A percentile compares a stretch with the other conserved stretches of the same genome.
Conservation (phyloP, 208 protist genomes). For the Leptomonas pyrrhocoris region DNA sequence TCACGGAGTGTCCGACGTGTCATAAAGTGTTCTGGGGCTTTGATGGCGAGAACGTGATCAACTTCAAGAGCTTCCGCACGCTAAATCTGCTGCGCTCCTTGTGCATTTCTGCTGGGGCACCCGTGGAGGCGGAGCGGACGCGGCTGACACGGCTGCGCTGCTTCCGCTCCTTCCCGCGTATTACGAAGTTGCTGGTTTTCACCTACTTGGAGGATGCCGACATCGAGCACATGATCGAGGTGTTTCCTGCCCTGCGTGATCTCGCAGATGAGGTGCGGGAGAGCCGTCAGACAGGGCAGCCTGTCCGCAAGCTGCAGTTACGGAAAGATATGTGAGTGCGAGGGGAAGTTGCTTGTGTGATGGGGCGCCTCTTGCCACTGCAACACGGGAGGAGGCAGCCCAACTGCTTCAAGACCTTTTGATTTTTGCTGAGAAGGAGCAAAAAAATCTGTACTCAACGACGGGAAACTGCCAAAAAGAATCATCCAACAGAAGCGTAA, state of each 20-base stretch:
- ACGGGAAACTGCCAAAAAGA: no score
- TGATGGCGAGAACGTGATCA: slow-evolving; percentile 63
- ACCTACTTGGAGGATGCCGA: slow-evolving; percentile 50
- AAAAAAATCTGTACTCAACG: no score
- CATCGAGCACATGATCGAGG: slow-evolving; percentile 32
- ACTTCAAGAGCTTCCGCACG: slow-evolving; percentile 81
- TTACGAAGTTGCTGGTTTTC: slow-evolving; percentile 56
- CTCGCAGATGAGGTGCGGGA: slow-evolving; percentile 42
- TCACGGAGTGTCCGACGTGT: slow-evolving; percentile 72
- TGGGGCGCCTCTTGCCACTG: no score
- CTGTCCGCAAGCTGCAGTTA: slow-evolving; percentile 23
- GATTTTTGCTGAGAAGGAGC: no score
- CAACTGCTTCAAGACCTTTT: no score
- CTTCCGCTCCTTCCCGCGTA: slow-evolving; percentile 65
- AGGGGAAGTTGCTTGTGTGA: not conserved
- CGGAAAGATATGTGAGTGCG: slow-evolving; percentile 4
- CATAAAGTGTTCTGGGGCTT: slow-evolving; percentile 84
- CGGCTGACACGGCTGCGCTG: slow-evolving; percentile 38
- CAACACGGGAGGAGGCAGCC: no score
- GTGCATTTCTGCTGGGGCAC: slow-evolving; percentile 40
- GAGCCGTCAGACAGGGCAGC: slow-evolving; percentile 30
- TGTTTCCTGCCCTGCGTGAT: slow-evolving; percentile 57
- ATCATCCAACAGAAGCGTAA: no score
- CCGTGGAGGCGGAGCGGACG: slow-evolving; percentile 23
- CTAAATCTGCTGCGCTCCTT: slow-evolving; percentile 56